Percentiles rank a stretch among this genome's conserved stretches.
Evolutionary conservation across 2,329 filamentous ascomycete genomes (phyloP).

Genomic region (Neurospora sp.): DNA sequence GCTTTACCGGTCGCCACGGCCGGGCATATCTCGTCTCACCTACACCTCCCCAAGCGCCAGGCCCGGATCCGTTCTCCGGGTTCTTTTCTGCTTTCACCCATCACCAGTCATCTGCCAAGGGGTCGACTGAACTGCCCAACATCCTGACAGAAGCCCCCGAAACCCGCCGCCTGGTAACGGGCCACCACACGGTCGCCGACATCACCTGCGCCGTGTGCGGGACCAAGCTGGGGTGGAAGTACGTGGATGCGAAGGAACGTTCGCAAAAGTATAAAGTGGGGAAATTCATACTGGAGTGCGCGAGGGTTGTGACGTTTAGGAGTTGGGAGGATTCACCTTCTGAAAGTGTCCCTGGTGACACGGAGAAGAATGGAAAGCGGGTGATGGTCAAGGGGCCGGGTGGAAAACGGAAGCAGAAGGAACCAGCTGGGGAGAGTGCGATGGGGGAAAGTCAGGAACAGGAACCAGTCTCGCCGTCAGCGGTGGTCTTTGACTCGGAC

Average conservation of each 20-base stretch:
- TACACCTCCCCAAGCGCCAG: slow-evolving; percentile 7
- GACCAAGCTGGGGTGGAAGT: slow-evolving; percentile 56
- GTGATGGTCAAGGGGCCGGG: neutral
- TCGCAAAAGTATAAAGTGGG: slow-evolving; percentile 57
- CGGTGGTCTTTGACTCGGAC: slow-evolving; percentile 48
- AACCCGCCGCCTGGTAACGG: slow-evolving; percentile 49
- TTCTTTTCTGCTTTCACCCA: slow-evolving; percentile 5
- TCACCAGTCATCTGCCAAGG: slow-evolving; percentile 11
- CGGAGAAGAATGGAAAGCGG: neutral
- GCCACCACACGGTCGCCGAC: slow-evolving; percentile 54
- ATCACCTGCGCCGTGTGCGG: slow-evolving; percentile 48
- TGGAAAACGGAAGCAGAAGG: slow-evolving; percentile 1
- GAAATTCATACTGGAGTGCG: slow-evolving; percentile 57
- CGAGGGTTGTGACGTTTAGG: slow-evolving; percentile 41
- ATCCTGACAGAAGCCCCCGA: slow-evolving; percentile 44
- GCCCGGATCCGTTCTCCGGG: neutral
- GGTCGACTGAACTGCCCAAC: slow-evolving; percentile 35
- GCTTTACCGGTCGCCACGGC: slow-evolving; percentile 56
- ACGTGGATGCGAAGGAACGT: slow-evolving; percentile 50
- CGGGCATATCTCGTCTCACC: slow-evolving; percentile 47
- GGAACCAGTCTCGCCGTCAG: slow-evolving; percentile 7
- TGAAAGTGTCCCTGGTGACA: neutral
- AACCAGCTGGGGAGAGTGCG: slow-evolving; percentile 1
- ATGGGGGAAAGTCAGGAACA: slow-evolving; percentile 8
- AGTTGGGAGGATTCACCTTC: slow-evolving; percentile 39